phyloP scores from a whole-genome alignment of 441 rosid genomes.

The Hypseocharis bilobata region DNA sequence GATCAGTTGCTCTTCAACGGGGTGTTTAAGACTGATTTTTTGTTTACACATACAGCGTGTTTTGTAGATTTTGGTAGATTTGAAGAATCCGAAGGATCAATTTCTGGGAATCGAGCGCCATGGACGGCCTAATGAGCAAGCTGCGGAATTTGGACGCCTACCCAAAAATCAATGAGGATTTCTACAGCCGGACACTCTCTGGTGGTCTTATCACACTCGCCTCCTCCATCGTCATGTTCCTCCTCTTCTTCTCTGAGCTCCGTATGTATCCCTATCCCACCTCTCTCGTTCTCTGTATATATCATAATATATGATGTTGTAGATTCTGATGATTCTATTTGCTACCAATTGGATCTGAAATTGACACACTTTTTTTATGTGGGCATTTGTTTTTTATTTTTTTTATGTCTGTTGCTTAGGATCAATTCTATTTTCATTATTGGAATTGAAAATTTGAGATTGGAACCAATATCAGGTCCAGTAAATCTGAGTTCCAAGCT shows the following conservation, averaged over 20 bases:
- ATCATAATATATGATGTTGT: neutral
- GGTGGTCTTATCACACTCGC: constrained; percentile 78
- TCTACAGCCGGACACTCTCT: constrained; percentile 81
- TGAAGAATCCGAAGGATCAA: neutral
- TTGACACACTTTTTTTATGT: neutral
- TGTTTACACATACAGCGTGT: neutral
- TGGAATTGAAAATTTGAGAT: neutral
- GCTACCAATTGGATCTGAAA: neutral
- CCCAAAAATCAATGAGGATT: constrained; percentile 89
- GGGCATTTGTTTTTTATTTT: neutral
- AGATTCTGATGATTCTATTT: neutral
- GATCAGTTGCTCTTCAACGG: constrained; percentile 18
- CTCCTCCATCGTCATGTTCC: constrained; percentile 77
- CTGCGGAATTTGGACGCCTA: constrained; percentile 75
- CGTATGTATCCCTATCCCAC: constrained; percentile 33
- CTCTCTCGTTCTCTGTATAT: too few relatives aligned
- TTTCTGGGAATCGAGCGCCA: constrained; percentile 17
- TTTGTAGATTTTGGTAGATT: neutral
- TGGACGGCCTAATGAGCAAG: constrained; percentile 61
- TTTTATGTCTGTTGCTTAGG: too few relatives aligned
- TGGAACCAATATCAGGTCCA: neutral
- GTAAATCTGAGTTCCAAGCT: neutral
- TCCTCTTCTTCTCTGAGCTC: constrained; percentile 91
- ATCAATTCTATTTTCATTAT: too few relatives aligned
- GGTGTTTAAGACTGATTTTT: constrained; percentile 16